Evolutionary conservation across 129 eudicot species (phyloP).

Genomic region (Logfia minima): DNA sequence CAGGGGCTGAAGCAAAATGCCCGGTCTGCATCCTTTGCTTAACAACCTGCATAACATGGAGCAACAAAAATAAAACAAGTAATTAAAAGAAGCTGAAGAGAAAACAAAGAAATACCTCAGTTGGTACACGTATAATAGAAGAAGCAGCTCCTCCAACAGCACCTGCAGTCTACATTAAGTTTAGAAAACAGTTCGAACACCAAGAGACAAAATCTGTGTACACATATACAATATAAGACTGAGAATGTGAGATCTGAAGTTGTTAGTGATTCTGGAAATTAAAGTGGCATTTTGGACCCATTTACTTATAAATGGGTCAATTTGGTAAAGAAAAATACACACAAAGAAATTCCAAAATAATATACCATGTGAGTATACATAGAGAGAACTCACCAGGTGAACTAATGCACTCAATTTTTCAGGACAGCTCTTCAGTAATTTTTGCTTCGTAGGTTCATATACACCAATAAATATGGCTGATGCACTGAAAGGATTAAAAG

Average conservation of each 20-base stretch:
- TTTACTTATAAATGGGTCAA: background rate
- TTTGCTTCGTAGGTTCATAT: slow-evolving; percentile 85
- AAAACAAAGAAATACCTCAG: slow-evolving; percentile 50
- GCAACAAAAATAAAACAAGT: background rate
- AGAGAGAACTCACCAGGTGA: slow-evolving; percentile 61
- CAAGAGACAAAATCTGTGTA: background rate
- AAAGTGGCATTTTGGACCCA: background rate
- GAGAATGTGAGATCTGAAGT: background rate
- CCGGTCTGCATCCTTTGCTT: slow-evolving; percentile 94
- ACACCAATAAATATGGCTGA: slow-evolving; percentile 90
- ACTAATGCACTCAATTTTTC: slow-evolving; percentile 77
- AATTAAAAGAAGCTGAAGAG: background rate
- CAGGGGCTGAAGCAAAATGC: slow-evolving; percentile 78
- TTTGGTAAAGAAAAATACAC: background rate
- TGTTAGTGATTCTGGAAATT: background rate
- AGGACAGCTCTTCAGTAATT: slow-evolving; percentile 61
- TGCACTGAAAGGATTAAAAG: slow-evolving; percentile 52
- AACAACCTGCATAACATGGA: slow-evolving; percentile 57
- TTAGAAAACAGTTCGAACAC: slow-evolving; percentile 13
- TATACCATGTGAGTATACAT: background rate
- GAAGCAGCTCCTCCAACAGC: slow-evolving; percentile 95
- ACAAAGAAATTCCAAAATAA: background rate
- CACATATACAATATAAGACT: background rate
- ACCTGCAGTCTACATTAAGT: slow-evolving; percentile 74
- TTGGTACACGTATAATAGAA: slow-evolving; percentile 82